These are phyloP conservation scores for Gossypium lobatum DNA, from an alignment of 441 rosid genomes.

Conservation along the genomic window DNA sequence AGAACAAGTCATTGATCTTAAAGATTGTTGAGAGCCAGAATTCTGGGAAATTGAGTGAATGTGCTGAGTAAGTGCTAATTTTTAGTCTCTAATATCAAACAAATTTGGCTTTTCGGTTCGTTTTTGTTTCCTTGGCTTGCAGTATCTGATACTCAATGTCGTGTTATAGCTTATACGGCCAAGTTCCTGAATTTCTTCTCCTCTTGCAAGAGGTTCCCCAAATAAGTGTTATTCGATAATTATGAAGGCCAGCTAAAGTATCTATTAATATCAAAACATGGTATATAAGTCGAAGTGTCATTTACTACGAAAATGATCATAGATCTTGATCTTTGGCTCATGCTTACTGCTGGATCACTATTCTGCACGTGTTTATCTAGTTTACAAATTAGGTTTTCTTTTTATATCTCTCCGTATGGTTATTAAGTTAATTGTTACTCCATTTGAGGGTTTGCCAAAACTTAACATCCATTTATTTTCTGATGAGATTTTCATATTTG, in stretches of 20 bases:
- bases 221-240: not conserved
- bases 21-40: slow-evolving; percentile 98
- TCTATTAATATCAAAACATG: not conserved
- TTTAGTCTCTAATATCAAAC: not conserved
- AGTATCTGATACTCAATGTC: not conserved
- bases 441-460: not conserved
- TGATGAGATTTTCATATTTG: not conserved
- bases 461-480: not conserved
- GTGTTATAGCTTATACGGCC: not conserved
- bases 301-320: not conserved
- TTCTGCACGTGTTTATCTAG: not conserved
- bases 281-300: not conserved
- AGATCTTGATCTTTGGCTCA: not conserved
- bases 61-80: slow-evolving; percentile 74
- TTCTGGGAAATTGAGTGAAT: slow-evolving; percentile 82
- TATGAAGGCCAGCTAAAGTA: not conserved
- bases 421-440: not conserved
- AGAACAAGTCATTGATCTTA: slow-evolving; percentile 96
- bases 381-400: not conserved
- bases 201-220: not conserved
- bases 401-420: not conserved
- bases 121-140: not conserved
- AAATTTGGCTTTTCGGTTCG: not conserved
- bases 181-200: not conserved
- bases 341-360: not conserved